phyloP scores from a whole-genome alignment of 768 basidiomycete genomes.

The Termitomyces heimii region DNA sequence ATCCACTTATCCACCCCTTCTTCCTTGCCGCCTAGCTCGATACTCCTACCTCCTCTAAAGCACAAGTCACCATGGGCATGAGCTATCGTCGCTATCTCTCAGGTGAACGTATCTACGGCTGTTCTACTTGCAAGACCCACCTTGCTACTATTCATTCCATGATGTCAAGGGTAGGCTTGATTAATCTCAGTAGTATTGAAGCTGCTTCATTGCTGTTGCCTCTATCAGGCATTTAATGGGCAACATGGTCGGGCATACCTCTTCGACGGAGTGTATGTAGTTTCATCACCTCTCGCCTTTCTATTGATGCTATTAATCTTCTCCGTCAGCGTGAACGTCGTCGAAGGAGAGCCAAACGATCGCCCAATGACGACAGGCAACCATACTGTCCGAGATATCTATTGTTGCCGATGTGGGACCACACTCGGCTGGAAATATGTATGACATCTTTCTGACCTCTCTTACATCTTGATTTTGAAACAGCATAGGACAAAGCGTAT shows the following conservation, averaged over 20 bases:
- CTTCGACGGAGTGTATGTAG: conserved; percentile 85
- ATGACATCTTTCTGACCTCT: conserved; percentile 23
- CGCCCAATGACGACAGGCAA: conserved; percentile 96
- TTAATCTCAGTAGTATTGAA: background rate
- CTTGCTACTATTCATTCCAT: conserved; percentile 88
- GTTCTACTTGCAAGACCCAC: conserved; percentile 82
- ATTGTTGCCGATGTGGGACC: conserved; percentile 83
- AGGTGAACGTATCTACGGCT: conserved; percentile 84
- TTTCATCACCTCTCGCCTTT: background rate
- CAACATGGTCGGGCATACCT: conserved; percentile 95
- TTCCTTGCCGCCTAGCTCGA: background rate
- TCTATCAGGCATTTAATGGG: conserved; percentile 83
- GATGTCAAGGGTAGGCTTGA: conserved; percentile 65
- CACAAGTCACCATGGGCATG: conserved; percentile 65
- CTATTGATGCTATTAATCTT: conserved; percentile 8
- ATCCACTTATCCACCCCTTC: conserved; percentile 2
- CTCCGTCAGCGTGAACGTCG: conserved; percentile 74
- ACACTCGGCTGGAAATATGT: conserved; percentile 99
- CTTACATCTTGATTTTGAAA: conserved; percentile 7
- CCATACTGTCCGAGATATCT: conserved; percentile 95
- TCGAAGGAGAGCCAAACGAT: conserved; percentile 85
- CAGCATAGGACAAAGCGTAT: conserved; percentile 81
- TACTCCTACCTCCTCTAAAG: conserved; percentile 2
- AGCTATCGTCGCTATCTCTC: conserved; percentile 83
- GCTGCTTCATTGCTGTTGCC: conserved; percentile 13